These are phyloP conservation scores for Coemansia javaensis DNA, from an alignment of 192 early-diverging fungal species.

Conservation along the genomic window DNA sequence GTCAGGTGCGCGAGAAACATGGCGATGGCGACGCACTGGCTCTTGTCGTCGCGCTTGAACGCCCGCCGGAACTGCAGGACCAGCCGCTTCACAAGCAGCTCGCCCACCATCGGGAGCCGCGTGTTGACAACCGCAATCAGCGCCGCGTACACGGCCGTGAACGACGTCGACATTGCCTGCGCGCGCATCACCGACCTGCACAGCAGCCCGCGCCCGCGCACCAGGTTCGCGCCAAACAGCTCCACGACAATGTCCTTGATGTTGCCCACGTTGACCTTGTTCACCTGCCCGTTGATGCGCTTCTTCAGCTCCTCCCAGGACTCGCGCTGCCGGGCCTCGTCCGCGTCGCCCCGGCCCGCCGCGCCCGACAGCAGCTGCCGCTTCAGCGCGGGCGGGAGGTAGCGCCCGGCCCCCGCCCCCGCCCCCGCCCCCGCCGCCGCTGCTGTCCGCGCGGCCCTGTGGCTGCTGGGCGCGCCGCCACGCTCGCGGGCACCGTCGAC, in stretches of 20 bases:
- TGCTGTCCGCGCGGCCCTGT: neutral
- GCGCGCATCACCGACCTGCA: conserved; percentile 84
- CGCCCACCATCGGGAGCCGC: conserved; percentile 87
- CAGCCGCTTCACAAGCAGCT: conserved; percentile 77
- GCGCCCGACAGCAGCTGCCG: conserved; percentile 58
- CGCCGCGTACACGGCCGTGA: conserved; percentile 89
- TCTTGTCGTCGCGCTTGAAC: conserved; percentile 89
- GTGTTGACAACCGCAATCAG: conserved; percentile 87
- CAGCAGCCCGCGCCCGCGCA: conserved; percentile 88
- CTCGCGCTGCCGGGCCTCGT: conserved; percentile 64
- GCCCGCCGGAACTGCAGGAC: conserved; percentile 86
- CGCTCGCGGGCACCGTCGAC: no score
- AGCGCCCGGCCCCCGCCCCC: conserved; percentile 26
- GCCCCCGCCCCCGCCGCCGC: neutral
- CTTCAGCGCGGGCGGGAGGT: conserved; percentile 80
- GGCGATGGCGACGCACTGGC: conserved; percentile 69
- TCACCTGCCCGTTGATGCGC: conserved; percentile 89
- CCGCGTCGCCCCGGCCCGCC: neutral
- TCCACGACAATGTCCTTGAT: conserved; percentile 87
- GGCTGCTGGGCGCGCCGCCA: neutral
- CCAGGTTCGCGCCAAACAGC: conserved; percentile 83
- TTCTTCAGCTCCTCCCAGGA: conserved; percentile 94
- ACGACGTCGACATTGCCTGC: conserved; percentile 78
- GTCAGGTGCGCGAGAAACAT: conserved; percentile 90
- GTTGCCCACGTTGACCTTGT: conserved; percentile 89